Conservation (phyloP, 805 yeast species). For the Saturnispora sekii region DNA sequence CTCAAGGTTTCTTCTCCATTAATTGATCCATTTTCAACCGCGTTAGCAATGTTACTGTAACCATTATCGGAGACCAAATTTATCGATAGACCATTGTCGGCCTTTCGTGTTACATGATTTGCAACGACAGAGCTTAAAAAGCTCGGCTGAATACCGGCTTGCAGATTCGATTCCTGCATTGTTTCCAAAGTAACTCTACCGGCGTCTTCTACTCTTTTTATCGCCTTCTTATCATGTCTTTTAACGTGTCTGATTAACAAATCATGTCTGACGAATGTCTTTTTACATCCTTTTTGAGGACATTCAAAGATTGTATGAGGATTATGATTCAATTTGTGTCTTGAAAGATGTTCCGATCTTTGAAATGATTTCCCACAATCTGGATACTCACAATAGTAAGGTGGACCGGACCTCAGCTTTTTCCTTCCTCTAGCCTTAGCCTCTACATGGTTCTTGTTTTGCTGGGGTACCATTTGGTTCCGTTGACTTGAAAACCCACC, state of each 20-base stretch:
- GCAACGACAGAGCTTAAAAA: constrained; percentile 10
- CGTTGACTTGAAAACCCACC: not conserved
- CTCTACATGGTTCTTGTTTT: too few species aligned
- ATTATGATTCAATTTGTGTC: constrained; percentile 56
- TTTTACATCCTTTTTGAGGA: constrained; percentile 36
- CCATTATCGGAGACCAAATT: not conserved
- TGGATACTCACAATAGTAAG: constrained; percentile 32
- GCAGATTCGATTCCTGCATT: too few species aligned
- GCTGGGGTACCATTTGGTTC: not conserved
- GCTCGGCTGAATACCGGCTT: not conserved
- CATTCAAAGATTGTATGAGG: constrained; percentile 48
- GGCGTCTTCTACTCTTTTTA: too few species aligned
- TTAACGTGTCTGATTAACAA: constrained; percentile 36
- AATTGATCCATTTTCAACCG: too few species aligned
- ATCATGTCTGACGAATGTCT: constrained; percentile 57
- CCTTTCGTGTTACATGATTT: not conserved
- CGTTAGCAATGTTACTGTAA: not conserved
- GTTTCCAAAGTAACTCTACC: too few species aligned
- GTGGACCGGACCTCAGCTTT: constrained; percentile 20
- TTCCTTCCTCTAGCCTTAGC: constrained; percentile 13
- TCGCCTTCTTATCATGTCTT: constrained; percentile 29
- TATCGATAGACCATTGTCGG: not conserved
- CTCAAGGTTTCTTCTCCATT: too few species aligned
- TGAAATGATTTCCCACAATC: constrained; percentile 49
- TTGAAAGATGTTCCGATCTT: constrained; percentile 52